phyloP scores from a whole-genome alignment of 2,329 filamentous ascomycete species.

The Nigrospora oryzae region DNA sequence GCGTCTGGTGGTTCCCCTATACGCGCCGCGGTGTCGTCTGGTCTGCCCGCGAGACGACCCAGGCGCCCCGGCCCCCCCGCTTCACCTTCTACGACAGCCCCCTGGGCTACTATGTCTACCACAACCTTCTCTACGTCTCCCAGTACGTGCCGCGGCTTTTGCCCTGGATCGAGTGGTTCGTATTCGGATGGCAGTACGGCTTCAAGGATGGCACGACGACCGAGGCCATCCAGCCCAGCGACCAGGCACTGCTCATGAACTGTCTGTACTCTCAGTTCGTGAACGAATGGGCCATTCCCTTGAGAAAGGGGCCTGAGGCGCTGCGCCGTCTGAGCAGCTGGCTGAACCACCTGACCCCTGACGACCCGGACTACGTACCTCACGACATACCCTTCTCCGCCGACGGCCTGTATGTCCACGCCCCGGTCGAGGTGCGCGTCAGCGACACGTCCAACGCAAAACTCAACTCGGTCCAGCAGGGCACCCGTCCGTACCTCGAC shows the following conservation, averaged over 20 bases:
- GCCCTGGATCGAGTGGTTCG: conserved; percentile 89
- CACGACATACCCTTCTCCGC: conserved; percentile 73
- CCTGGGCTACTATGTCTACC: conserved; percentile 83
- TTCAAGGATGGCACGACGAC: conserved; percentile 64
- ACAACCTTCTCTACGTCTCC: conserved; percentile 76
- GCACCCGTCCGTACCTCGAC: conserved; percentile 49
- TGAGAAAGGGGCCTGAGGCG: conserved; percentile 79
- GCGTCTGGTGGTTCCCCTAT: conserved; percentile 98
- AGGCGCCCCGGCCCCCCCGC: conserved; percentile 49
- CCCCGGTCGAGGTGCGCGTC: conserved; percentile 87
- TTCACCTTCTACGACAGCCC: conserved; percentile 72
- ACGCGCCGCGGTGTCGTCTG: conserved; percentile 81
- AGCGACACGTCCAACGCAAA: conserved; percentile 53
- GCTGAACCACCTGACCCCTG: conserved; percentile 58
- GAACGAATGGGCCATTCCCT: conserved; percentile 93
- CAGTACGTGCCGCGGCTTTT: conserved; percentile 72
- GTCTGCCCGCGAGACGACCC: conserved; percentile 71
- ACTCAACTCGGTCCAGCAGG: conserved; percentile 10
- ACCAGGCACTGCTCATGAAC: conserved; percentile 83
- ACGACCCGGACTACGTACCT: conserved; percentile 54
- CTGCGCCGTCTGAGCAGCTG: conserved; percentile 76
- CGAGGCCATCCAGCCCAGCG: conserved; percentile 71
- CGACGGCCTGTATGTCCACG: conserved; percentile 75
- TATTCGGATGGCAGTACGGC: conserved; percentile 96
- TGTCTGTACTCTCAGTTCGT: conserved; percentile 98